Evolutionary conservation across 2,329 filamentous ascomycete species (phyloP).

Genomic region (Fusarium foetens): DNA sequence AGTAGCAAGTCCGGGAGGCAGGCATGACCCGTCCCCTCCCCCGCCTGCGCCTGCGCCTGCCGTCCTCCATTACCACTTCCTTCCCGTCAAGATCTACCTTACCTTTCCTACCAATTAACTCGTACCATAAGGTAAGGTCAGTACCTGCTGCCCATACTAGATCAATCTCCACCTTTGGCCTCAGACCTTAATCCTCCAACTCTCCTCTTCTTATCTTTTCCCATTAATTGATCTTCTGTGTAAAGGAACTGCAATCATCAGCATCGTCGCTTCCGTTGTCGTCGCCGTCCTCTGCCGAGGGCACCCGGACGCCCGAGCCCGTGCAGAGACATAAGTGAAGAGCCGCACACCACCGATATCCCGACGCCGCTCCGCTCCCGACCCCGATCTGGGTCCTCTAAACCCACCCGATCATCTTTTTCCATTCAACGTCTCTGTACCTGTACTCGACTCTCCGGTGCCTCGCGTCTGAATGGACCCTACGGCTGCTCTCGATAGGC

Average conservation of each 20-base stretch:
- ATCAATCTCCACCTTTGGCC: constrained; percentile 28
- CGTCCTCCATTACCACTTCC: neutral
- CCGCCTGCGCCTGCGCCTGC: constrained; percentile 13
- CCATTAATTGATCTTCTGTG: constrained; percentile 7
- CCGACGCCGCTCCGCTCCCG: constrained; percentile 37
- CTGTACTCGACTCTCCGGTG: constrained; percentile 29
- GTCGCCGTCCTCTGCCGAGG: constrained; percentile 41
- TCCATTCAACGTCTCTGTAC: constrained; percentile 9
- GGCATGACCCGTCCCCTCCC: constrained; percentile 31
- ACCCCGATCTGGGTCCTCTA: constrained; percentile 30
- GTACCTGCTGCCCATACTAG: neutral
- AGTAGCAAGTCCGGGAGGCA: constrained; percentile 21
- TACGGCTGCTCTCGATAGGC: constrained; percentile 40
- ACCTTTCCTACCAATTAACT: constrained; percentile 11
- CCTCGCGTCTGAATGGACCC: constrained; percentile 43
- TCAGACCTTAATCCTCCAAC: constrained; percentile 30
- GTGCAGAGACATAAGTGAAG: constrained; percentile 37
- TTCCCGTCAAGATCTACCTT: constrained; percentile 10
- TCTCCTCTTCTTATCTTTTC: constrained; percentile 12
- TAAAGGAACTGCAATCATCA: constrained; percentile 1
- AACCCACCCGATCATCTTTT: constrained; percentile 24
- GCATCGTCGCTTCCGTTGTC: constrained; percentile 22
- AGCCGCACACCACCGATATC: constrained; percentile 36
- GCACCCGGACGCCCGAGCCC: constrained; percentile 46
- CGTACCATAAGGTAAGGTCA: constrained; percentile 15